Evolutionary conservation across 192 early-diverging fungal species (phyloP), one percentile per base, ranked within the genome.

Genomic region (Phycomyces nitens): DNA sequence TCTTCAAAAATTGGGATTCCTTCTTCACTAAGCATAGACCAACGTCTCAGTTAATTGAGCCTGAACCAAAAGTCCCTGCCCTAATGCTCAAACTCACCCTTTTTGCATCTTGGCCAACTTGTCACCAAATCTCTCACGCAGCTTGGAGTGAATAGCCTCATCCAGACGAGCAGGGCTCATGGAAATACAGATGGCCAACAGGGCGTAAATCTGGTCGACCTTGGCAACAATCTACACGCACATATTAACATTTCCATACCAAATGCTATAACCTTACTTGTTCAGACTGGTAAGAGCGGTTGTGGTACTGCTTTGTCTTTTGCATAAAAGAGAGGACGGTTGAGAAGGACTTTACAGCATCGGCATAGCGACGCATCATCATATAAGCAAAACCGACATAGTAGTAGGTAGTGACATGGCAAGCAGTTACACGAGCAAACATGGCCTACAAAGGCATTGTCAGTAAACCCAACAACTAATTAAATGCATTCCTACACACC

Each of bases 331-430:
- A 84, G 53, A 96, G 82, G 66, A 98, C 90, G 70, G 93, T 91
- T 20, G 88, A 87, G 79, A 96, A 94, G 8, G 91, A 85, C 70
- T 88, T 90, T 78, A 94, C 93, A 52, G 96, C 96, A 68, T 98
- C 96, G 39, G 93, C 86, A 71, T 96, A 98, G 64, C 96, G 83
- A 53, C 94, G 82, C 93, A 96, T 92, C 96, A 98, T 98, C 91
- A 96, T 87, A 82, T 96, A 98, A 40, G 94, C 86, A 73, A 98
- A 96, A 43, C 94, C 96, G 27, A 96, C 91, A 77, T 96, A 96
- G 82, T 98, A 98, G 84, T 92, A 96, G 11, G 93, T 92, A 18
- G 94, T 95, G 39, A 98, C 93, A 69, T 98, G 93, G 82, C 95
- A 96, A 5, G 93, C 93, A 18, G 93, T 95, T 5, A 98, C 94